phyloP scores from a whole-genome alignment of 1,284 basidiomycete genomes.

The Sporisorium sorghi region DNA sequence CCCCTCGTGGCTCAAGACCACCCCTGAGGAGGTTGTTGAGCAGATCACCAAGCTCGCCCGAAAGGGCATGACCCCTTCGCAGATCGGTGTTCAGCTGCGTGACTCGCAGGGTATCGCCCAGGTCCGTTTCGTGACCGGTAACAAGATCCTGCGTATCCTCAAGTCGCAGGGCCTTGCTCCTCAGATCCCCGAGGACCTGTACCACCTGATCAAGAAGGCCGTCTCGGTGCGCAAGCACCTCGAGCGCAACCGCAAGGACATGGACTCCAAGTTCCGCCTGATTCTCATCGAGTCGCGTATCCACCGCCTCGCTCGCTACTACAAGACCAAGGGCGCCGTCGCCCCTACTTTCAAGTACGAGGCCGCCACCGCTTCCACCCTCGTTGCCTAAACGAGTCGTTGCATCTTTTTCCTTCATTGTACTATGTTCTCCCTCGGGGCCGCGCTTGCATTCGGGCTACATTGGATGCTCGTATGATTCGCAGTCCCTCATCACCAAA shows the following conservation, averaged over 20 bases:
- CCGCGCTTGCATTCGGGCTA: neutral
- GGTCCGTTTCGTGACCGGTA: slow-evolving; percentile 97
- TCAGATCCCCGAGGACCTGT: slow-evolving; percentile 98
- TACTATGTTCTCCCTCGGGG: slow-evolving; percentile 25
- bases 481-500: slow-evolving; percentile 10
- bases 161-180: slow-evolving; percentile 96
- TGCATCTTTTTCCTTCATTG: slow-evolving; percentile 11
- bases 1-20: slow-evolving; percentile 96
- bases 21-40: slow-evolving; percentile 92
- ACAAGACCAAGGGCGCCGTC: slow-evolving; percentile 98
- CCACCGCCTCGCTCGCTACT: slow-evolving; percentile 93
- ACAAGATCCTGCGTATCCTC: slow-evolving; percentile 99
- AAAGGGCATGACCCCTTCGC: slow-evolving; percentile 96
- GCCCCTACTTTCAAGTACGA: slow-evolving; percentile 87
- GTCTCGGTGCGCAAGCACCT: slow-evolving; percentile 99
- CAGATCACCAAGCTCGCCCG: slow-evolving; percentile 97
- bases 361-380: slow-evolving; percentile 69
- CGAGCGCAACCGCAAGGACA: slow-evolving; percentile 92
- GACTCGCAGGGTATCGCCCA: slow-evolving; percentile 96
- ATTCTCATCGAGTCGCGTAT: slow-evolving; percentile 99
- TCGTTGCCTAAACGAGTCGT: slow-evolving; percentile 65
- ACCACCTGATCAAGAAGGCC: slow-evolving; percentile 99
- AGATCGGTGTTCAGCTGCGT: slow-evolving; percentile 97
- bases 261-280: slow-evolving; percentile 87
- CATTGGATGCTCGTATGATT: slow-evolving; percentile 14